Evolutionary conservation across 2,329 filamentous ascomycete species (phyloP).

Genomic region (Fusarium hostae): DNA sequence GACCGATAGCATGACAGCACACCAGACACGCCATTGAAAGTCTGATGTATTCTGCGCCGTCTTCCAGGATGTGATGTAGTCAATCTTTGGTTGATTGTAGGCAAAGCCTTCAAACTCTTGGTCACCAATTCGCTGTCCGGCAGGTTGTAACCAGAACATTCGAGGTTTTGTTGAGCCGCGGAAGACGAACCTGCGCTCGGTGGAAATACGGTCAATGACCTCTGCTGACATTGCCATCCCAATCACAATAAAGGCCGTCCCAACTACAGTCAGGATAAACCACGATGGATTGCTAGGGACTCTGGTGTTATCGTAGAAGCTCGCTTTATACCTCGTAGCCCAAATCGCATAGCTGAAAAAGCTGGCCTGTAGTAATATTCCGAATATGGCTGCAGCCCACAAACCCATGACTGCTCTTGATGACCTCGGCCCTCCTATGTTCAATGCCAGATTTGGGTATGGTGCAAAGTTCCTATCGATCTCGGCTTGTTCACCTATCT

Average conservation of each 20-base stretch:
- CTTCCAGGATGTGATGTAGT: not conserved
- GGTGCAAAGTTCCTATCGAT: not conserved
- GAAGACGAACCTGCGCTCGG: not conserved
- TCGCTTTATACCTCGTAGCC: not conserved
- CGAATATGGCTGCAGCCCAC: not conserved
- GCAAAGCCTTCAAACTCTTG: not conserved
- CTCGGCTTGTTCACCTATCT: not conserved
- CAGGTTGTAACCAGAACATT: not conserved
- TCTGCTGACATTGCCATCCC: not conserved
- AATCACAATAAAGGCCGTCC: not conserved
- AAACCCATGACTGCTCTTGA: not conserved
- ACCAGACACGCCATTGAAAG: not conserved
- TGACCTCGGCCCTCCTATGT: not conserved
- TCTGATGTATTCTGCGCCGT: not conserved
- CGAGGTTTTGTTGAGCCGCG: not conserved
- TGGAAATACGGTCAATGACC: not conserved
- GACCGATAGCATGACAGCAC: not conserved
- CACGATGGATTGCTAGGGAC: not conserved
- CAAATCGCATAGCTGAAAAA: not conserved
- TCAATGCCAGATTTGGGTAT: not conserved
- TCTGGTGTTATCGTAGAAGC: not conserved
- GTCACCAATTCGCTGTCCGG: not conserved
- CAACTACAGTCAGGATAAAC: not conserved
- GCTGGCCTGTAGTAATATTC: not conserved
- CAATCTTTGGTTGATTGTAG: not conserved